Base-by-base conservation (phyloP, 148 eudicot genomes). In the Rhododendron mucronatum region DNA sequence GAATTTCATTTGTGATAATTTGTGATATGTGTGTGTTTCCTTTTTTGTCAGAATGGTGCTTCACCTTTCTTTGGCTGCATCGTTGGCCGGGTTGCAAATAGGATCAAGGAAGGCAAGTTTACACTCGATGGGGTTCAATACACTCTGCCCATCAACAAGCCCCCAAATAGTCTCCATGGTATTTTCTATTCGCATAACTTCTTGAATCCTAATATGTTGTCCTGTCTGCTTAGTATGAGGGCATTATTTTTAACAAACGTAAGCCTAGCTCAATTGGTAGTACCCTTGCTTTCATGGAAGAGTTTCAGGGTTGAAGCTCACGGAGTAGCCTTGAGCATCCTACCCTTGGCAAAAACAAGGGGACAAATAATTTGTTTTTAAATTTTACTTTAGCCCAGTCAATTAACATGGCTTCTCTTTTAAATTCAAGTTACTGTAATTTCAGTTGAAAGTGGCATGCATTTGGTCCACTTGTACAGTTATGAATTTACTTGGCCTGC, bases 61-160 rank as follows among this genome's bases (percentile, higher is more conserved):
- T 93, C 94, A 61, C 92, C 98, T 65, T 97, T 86, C 86, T 97
- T 92, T 84, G 99, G 99, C 63, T 93, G 96, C 93, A 95, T 97
- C 80, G 98, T 97, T 63, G 99, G 99, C 65, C 96, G 99, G 79
- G 98, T 97, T 33, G 99, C 99, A n/a, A 97, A 97, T 83, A 93
- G 99, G 92, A 95, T 95, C 86, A 95, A 95, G 90, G 94, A 91
- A 35, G 99, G 99, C 33, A 95, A 95, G 84, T 97, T 97, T 86
- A 91, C 91, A 28, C 90, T 97, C 1, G 82, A 93, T 89, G 99
- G 98, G 45, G 87, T 89, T 75, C 92, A 93, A 7, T 90, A 95
- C 88, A 73, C 98, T 77, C 88, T 97, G 89, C 91, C 98, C 53
- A 75, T 97, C 86, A 97, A 95, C 93, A 94, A 91, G 51, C 95